A percentile compares a stretch with the other conserved stretches of the same genome.
These are phyloP conservation scores for barrel medic (Medicago truncatula) DNA, from an alignment of 306 rosid genomes.

Conservation along the genomic window MtrunA17r5.0-ANR NC_053042.1:7994501-7995000, in stretches of 20 bases:
- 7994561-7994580: slow-evolving; percentile 38
- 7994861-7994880: slow-evolving; percentile 99
- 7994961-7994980: slow-evolving; percentile 73
- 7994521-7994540: slow-evolving; percentile 22
- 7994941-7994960: slow-evolving; percentile 79
- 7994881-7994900: slow-evolving; percentile 97
- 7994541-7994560: slow-evolving; percentile 33
- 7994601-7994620: slow-evolving; percentile 40
- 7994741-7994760: neutral
- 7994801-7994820: neutral
- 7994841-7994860: slow-evolving; percentile 78
- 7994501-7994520: slow-evolving; percentile 36
- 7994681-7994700: slow-evolving; percentile 94
- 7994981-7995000: slow-evolving; percentile 88
- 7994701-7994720: slow-evolving; percentile 52
- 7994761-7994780: slow-evolving; percentile 19
- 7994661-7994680: slow-evolving; percentile 47
- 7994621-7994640: slow-evolving; percentile 44
- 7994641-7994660: slow-evolving; percentile 44
- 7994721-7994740: slow-evolving; percentile 14
- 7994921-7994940: slow-evolving; percentile 93
- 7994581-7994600: slow-evolving; percentile 36
- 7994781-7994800: neutral
- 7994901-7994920: slow-evolving; percentile 81
- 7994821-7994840: neutral